Evolutionary conservation across 805 yeast genomes (phyloP), one percentile per base, ranked within the genome.

Genomic region (Candida nanaspora): DNA sequence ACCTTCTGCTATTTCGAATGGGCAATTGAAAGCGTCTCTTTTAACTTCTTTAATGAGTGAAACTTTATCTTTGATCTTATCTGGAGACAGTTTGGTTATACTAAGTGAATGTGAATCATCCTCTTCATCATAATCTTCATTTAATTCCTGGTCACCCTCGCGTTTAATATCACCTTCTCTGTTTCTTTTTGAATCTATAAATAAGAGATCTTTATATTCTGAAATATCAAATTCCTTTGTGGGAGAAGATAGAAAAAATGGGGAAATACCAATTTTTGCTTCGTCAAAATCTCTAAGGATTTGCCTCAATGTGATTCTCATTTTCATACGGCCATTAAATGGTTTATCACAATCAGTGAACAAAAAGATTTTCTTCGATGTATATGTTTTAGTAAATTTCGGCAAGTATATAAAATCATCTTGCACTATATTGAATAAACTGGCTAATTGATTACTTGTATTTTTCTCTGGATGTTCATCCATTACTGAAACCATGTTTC

Each of bases 271-370:
- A 28, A 82, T 76, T 32, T 59, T 62, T 15, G 68, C 63, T 39
- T 76, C 76, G 41, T 74, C 73, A 41, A 79, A 68, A 56, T 84
- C 93, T 31, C 71, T 70, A 13, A 82, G 68, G 5, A 80, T 65
- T 16, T 73, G 74, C 47, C 80, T 71, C 20, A 86, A 62, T 6
- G 74, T 63, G 35, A 65, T 66, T 49, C 70, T 71, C 3, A 67
- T 61, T 2, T 51, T 42, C 14, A 69, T 65, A 7, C 63, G 50
- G 7, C 64, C 63, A 40, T 67, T 66, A 46, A 63, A 72, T 0
- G 96, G 97, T 35, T 60, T 61, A 48, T 83, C 93, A 55, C 82
- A 78, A 54, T 81, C 83, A 0, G 96, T 86, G 52, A 88, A 76
- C 53, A 87, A 62, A 47, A 86, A 72, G 3, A 86, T 61, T 50